Conservation (phyloP, 805 yeast genomes). For the Candida sphagnicola region DNA sequence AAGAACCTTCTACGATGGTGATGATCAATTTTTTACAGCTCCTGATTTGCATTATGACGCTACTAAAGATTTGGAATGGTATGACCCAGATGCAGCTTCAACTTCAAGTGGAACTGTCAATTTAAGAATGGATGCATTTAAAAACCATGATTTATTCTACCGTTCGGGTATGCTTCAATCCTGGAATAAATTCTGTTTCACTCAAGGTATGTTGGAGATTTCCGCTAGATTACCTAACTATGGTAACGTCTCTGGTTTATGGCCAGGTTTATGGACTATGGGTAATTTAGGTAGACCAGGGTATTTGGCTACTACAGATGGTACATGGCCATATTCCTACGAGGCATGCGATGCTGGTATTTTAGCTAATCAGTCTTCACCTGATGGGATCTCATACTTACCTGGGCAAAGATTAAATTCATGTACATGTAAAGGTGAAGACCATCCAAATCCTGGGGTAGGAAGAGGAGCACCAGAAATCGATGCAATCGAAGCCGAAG, state of each 20-base stretch:
- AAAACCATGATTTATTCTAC: conserved; percentile 30
- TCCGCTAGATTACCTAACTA: conserved; percentile 32
- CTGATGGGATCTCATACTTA: conserved; percentile 36
- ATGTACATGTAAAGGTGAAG: conserved; percentile 34
- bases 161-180: conserved; percentile 39
- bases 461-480: conserved; percentile 59
- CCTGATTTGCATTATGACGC: conserved; percentile 40
- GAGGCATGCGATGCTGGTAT: conserved; percentile 37
- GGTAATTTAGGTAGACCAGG: conserved; percentile 40
- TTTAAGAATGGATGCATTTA: conserved; percentile 34
- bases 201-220: conserved; percentile 26
- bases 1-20: conserved; percentile 40
- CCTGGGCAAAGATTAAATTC: conserved; percentile 33
- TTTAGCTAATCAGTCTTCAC: conserved; percentile 36
- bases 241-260: conserved; percentile 32
- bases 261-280: conserved; percentile 42
- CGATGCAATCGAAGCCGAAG: conserved; percentile 84
- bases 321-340: conserved; percentile 39
- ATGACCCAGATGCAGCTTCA: conserved; percentile 39
- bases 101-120: conserved; percentile 34
- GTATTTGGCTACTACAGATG: conserved; percentile 32
- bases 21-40: conserved; percentile 42
- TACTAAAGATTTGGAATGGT: conserved; percentile 42
- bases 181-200: conserved; percentile 38
- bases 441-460: conserved; percentile 33